Evolutionary conservation across 129 eudicot genomes (phyloP), one percentile per base, ranked within the genome.

Genomic region (Centella asiatica): DNA sequence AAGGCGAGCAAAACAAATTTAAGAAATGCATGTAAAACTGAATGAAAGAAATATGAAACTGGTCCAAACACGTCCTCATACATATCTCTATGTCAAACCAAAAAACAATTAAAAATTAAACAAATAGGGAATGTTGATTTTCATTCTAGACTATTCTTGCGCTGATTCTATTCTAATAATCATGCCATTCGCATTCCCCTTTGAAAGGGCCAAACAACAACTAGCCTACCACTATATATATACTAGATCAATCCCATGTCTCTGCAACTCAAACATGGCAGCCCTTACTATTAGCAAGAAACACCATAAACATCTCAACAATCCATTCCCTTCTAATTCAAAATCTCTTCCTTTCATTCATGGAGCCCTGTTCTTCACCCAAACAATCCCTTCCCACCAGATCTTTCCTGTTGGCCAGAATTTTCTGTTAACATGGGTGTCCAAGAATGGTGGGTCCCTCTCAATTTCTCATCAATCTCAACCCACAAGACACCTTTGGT

Each of bases 251-350:
- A 19, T 27, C 14, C 47, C 19, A 40, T 4, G 4, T 9, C 10
- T 51, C 44, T 5, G 20, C 0, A 12, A 45, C 57, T 58, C 72
- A 46, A 69, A 23, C 28, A 86, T 86, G 97, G 62, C 76, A 45
- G 72, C 76, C 51, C 76, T 93, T 32, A 93, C 71, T 68, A 78
- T 81, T 73, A 93, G 73, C 77, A 85, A 87, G 61, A 87, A 85
- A 60, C 99, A 93, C 83, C 88, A 93, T 39, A 80, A 56, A 67
- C 99, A 83, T 67, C 72, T 93, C 45, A 93, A 93, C 78, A 87
- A 93, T 58, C 99, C 99, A 2, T 93, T 93, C 68, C 94, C 99
- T 53, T 80, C 96, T 34, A 69, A 69, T 42, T 88, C 95, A 23
- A 85, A 63, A 51, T 69, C 89, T 47, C 75, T 82, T 59, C 82